Evolutionary conservation across 2,329 filamentous ascomycete species (phyloP), one percentile per base, ranked within the genome.

Genomic region (Lachnum nothofagi): DNA sequence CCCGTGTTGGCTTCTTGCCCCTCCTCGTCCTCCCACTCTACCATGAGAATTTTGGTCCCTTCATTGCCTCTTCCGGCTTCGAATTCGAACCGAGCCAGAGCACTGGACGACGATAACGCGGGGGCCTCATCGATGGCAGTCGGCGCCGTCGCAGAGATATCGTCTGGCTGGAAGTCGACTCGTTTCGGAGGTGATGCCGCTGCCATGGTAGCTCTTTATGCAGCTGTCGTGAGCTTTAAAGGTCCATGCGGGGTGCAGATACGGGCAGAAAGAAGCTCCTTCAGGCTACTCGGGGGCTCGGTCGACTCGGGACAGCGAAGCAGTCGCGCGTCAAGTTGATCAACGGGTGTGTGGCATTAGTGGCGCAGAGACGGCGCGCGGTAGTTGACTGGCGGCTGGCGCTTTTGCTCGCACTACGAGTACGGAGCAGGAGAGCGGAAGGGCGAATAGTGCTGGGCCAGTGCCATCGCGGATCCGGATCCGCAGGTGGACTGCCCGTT

Each of bases 41-140:
- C 84, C 88, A 95, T 93, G 60, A 95, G 72, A 55, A 95, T 84
- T 72, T 95, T 95, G 54, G 88, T 94, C 34, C 89, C 89, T 56
- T 91, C 85, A 61, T 88, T 88, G 42, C 82, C 85, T 65, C 79
- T 80, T 29, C 83, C 85, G 0, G 80, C 75, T 68, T 91, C 86
- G 64, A 95, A 94, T 66, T 95, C 90, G 68, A 94, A 95, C 51
- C 90, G 83, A 39, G 88, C 85, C 39, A 89, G 74, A n/a, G 84
- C 84, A 48, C 77, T 78, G 40, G 73, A 72, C 3, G 74, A 68
- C 51, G 72, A 70, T 60, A 76, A 67, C n/a, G 67, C 67, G 3
- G 72, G 69, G 22, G 71, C 70, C 48, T 70, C 67, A 27, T 69
- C 62, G 38, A 67, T 61, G 31, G 40, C 43, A 23, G 24, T 41